Percentiles rank a stretch among this genome's conserved stretches.
Evolutionary conservation across 108 stramenopile species (phyloP).

Genomic region (Skeletonema tropicum): DNA sequence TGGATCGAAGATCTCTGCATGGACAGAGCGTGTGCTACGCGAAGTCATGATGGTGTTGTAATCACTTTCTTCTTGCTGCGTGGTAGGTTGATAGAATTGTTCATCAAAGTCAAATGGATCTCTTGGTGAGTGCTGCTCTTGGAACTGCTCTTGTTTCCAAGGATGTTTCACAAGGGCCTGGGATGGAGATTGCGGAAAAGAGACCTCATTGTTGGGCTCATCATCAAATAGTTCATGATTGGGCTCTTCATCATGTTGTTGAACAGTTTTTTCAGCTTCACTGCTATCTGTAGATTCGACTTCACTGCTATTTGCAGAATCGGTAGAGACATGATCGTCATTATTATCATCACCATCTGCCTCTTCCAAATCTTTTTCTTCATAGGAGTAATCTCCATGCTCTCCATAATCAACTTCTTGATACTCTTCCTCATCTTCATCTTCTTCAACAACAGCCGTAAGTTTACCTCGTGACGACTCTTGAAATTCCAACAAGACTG

Average conservation of each 20-base stretch:
- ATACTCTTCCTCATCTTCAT: background rate
- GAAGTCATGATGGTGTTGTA: background rate
- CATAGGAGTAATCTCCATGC: constrained; percentile 1
- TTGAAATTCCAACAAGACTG: constrained; percentile 16
- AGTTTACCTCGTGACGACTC: background rate
- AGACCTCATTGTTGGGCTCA: background rate
- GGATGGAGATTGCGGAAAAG: background rate
- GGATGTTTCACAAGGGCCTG: background rate
- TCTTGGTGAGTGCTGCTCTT: background rate
- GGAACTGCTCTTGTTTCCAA: constrained; percentile 2
- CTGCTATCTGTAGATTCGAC: background rate
- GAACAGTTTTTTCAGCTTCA: background rate
- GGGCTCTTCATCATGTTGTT: background rate
- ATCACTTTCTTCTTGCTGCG: background rate
- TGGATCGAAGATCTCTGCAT: background rate
- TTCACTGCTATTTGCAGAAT: background rate
- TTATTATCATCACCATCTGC: background rate
- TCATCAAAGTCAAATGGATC: background rate
- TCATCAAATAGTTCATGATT: background rate
- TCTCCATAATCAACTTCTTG: background rate
- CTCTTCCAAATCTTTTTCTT: background rate
- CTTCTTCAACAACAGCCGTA: background rate
- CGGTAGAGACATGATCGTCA: too few species aligned
- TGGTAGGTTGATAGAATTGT: background rate
- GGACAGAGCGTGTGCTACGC: background rate